These are phyloP conservation scores for Orobanche coerulescens DNA, from an alignment of 257 asterid genomes.

Conservation along the genomic window DNA sequence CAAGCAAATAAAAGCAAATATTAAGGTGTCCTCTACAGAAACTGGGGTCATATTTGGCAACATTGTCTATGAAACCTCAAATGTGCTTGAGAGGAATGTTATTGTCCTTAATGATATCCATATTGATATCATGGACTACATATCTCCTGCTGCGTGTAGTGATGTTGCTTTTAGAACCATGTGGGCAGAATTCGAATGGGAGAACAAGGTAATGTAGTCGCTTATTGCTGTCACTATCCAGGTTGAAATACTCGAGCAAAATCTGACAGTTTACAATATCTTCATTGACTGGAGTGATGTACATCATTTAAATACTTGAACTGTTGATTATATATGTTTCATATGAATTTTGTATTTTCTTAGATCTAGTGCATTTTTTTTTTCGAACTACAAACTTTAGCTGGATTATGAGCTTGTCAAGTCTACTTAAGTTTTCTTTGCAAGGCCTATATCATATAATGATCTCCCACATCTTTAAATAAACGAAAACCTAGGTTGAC, in stretches of 20 bases:
- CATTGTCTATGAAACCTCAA: conserved; percentile 92
- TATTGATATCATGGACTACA: conserved; percentile 98
- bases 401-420: no score
- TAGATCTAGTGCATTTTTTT: neutral
- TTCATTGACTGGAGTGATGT: conserved; percentile 10
- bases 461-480: neutral
- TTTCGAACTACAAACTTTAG: neutral
- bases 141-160: conserved; percentile 89
- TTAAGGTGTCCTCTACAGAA: conserved; percentile 98
- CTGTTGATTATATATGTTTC: neutral
- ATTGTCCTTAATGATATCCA: conserved; percentile 96
- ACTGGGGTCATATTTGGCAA: conserved; percentile 98
- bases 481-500: neutral
- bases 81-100: conserved; percentile 84
- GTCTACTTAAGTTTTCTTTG: no score
- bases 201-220: conserved; percentile 67
- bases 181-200: conserved; percentile 99
- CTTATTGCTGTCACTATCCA: conserved; percentile 10
- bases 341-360: neutral
- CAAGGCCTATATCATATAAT: no score
- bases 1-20: conserved; percentile 97
- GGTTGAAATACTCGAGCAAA: neutral
- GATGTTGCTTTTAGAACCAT: conserved; percentile 92
- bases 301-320: conserved; percentile 4
- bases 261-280: conserved; percentile 1